These are phyloP conservation scores for Pichia sp. DNA, from an alignment of 1,139 yeast genomes.

Conservation along the genomic window DNA sequence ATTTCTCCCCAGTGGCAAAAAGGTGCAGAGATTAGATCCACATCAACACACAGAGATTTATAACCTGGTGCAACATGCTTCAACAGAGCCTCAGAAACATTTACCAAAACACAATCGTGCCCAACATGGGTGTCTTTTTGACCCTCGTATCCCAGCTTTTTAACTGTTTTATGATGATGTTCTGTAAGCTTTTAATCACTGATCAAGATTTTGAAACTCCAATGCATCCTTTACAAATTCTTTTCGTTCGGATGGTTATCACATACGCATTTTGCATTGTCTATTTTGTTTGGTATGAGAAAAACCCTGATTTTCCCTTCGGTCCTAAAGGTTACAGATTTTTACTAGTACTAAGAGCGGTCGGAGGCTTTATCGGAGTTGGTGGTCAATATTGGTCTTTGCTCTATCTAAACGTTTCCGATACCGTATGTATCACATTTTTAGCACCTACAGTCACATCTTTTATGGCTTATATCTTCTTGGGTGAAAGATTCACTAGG, in stretches of 20 bases:
- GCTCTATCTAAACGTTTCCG: constrained; percentile 55
- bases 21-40: no score
- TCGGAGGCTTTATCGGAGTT: constrained; percentile 65
- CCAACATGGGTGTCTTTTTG: constrained; percentile 33
- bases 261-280: constrained; percentile 40
- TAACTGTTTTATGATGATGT: constrained; percentile 69
- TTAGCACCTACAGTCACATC: constrained; percentile 75
- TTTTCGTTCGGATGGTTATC: constrained; percentile 69
- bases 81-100: not conserved
- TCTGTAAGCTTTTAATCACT: constrained; percentile 66
- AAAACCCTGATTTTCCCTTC: constrained; percentile 56
- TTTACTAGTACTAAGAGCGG: constrained; percentile 53
- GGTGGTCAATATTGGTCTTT: constrained; percentile 53
- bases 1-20: no score
- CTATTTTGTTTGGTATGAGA: constrained; percentile 43
- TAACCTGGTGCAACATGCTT: not conserved
- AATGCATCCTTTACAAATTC: constrained; percentile 70
- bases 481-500: constrained; percentile 59
- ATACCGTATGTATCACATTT: constrained; percentile 75
- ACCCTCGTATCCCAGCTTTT: constrained; percentile 58
- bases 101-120: constrained; percentile 16
- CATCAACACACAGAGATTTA: not conserved
- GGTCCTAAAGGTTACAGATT: constrained; percentile 61
- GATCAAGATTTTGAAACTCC: constrained; percentile 48
- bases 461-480: constrained; percentile 59